Evolutionary conservation across 1,284 basidiomycete species (phyloP), one percentile per base, ranked within the genome.

Genomic region (Ganoderma resinaceum): DNA sequence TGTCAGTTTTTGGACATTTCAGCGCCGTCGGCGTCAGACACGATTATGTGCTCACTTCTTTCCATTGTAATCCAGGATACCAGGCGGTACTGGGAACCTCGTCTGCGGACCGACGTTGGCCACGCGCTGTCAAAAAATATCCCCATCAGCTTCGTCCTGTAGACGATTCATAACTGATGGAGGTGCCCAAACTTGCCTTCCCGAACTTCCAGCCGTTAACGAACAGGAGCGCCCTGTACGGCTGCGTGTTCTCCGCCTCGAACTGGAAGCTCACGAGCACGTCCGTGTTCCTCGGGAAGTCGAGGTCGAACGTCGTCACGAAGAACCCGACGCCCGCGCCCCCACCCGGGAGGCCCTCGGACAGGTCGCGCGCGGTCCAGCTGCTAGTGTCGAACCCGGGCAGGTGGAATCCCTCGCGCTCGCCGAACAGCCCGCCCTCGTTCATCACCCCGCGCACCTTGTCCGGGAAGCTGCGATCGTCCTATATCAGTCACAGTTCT

Each of bases 141-240:
- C 29, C 16, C 11, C 58, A 62, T 37, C 40, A 23, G n/a, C 49
- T 29, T 16, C 37, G 33, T 33, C 23, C n/a, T 9, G 43, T 46
- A 9, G 20, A 46, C 23, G n/a, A 7, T 7, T 46, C 40, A 42
- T 18, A 0, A 14, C 4, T 18, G 40, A 42, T 42, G 16, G 7
- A 42, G 18, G 40, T 42, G 40, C 18, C 40, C 40, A 42, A 5
- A 49, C 84, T 60, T 73, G 88, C 92, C 92, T 93, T 94, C 8
- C 93, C 93, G 87, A 92, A 93, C 84, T 91, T 89, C 93, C 93
- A 95, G n/a, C 93, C 93, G 74, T 95, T 95, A 33, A 95, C 90
- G 69, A 91, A 95, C 62, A 95, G 71, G 55, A 88, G 81, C 2
- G 90, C 91, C 33, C 93, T 85, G 74, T 93, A 95, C n/a, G 90